phyloP scores from a whole-genome alignment of 1,284 basidiomycete species.

The Polyporus tsugae region DNA sequence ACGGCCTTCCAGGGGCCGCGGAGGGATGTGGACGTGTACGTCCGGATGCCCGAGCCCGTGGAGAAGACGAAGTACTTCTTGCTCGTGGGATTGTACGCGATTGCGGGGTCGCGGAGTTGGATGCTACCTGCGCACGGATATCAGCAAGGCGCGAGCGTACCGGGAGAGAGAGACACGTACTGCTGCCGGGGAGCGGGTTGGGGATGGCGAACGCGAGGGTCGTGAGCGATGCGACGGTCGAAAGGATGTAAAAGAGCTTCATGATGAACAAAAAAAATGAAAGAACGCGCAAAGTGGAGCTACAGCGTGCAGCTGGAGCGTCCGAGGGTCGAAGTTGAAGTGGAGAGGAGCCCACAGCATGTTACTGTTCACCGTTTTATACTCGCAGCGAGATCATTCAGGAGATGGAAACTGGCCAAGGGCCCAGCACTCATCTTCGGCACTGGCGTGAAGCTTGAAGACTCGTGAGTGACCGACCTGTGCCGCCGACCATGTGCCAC shows the following conservation, averaged over 20 bases:
- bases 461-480: background rate
- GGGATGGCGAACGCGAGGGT: constrained; percentile 16
- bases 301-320: background rate
- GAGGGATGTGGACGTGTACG: constrained; percentile 13
- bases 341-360: background rate
- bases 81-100: constrained; percentile 16
- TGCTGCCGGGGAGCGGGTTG: constrained; percentile 16
- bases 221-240: constrained; percentile 8
- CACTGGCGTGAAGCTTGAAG: background rate
- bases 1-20: constrained; percentile 25
- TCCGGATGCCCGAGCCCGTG: constrained; percentile 12
- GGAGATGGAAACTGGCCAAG: too few relatives aligned
- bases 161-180: constrained; percentile 3
- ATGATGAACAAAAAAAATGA: background rate
- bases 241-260: constrained; percentile 8
- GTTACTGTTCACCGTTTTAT: background rate
- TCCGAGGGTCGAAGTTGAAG: background rate
- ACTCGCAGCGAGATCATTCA: background rate
- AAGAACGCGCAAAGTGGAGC: background rate
- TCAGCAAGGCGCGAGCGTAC: background rate
- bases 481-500: background rate
- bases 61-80: constrained; percentile 24
- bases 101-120: constrained; percentile 18
- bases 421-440: background rate
- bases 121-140: constrained; percentile 1